Percentiles rank a stretch among this genome's conserved stretches.
phyloP scores from a whole-genome alignment of 2,329 filamentous ascomycete genomes.

The Alternaria dauci region DNA sequence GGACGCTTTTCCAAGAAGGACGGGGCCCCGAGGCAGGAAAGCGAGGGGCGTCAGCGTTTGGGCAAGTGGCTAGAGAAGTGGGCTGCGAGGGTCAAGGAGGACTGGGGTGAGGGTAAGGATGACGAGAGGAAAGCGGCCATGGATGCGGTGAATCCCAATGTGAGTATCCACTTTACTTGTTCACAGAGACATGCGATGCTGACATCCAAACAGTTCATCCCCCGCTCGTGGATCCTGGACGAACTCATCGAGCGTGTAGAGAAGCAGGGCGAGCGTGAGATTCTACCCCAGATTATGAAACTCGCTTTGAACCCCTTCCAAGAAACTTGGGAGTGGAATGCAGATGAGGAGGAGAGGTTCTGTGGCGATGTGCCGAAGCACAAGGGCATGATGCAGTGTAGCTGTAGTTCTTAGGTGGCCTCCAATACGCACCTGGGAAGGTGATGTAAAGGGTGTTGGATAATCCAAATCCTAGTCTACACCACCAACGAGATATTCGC shows the following conservation, averaged over 20 bases:
- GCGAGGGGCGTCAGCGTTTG: constrained; percentile 71
- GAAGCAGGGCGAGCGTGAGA: constrained; percentile 79
- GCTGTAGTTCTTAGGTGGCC: constrained; percentile 75
- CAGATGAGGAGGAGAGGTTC: constrained; percentile 80
- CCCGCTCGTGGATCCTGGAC: constrained; percentile 89
- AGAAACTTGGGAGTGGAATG: constrained; percentile 74
- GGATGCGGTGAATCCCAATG: constrained; percentile 11
- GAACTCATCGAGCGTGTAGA: constrained; percentile 92
- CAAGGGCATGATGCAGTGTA: constrained; percentile 88
- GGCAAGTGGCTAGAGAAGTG: constrained; percentile 84
- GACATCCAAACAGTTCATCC: constrained; percentile 70
- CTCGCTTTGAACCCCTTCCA: constrained; percentile 86
- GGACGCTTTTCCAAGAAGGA: constrained; percentile 82
- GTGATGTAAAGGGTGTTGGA: background rate
- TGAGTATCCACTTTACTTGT: background rate
- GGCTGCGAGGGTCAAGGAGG: constrained; percentile 74
- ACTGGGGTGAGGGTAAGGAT: constrained; percentile 72
- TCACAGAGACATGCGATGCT: background rate
- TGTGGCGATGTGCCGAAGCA: constrained; percentile 83
- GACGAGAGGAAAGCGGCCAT: constrained; percentile 56
- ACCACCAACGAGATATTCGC: constrained; percentile 65
- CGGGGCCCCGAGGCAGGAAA: constrained; percentile 62
- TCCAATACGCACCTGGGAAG: background rate
- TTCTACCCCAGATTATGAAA: constrained; percentile 79
- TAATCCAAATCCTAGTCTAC: constrained; percentile 32